Evolutionary conservation across 768 basidiomycete genomes (phyloP), one percentile per base, ranked within the genome.

Genomic region (Nevesoporus exiguus): DNA sequence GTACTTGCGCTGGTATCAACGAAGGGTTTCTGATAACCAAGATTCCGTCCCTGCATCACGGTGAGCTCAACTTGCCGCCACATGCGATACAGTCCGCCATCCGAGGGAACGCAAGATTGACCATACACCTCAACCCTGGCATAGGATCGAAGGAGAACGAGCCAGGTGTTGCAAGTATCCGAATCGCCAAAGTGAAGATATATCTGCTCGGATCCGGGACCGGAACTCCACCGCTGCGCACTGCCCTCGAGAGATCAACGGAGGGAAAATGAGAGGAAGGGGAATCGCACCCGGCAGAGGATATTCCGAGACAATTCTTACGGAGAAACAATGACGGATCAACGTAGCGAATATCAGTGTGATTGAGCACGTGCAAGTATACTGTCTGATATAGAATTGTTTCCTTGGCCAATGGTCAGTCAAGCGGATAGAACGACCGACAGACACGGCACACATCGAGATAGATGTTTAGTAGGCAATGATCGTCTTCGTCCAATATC

Each of bases 31-130:
- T 74, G 69, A 54, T 75, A 76, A 45, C 88, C 87, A 30, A 94
- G 74, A 62, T 85, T 84, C 37, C 90, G 82, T 13, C 84, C 90
- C 70, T 90, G 86, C 36, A 86, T 75, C 51, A 91, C 76, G 29
- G 81, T 80, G 24, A 93, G 73, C 57, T 89, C 83, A 22, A 93
- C 77, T 66, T 89, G 87, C 47, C 93, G 79, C 88, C 89, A 93
- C 81, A 93, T 88, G 51, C 92, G 84, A 70, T 90, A 92, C 11
- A 88, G 80, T 7, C 90, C 90, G 40, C 86, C 88, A 55, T 85
- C 84, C 47, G 70, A 63, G 21, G 81, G 76, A 36, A 75, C 74
- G 59, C 77, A 74, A 66, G 77, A 72, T 59, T 77, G 75, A 31
- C 86, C 90, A 64, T 91, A 90, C 51, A 87, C 81, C 69, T 93